These are phyloP conservation scores for Pythium dissimile DNA, from an alignment of 352 stramenopile species.

Conservation along the genomic window DNA sequence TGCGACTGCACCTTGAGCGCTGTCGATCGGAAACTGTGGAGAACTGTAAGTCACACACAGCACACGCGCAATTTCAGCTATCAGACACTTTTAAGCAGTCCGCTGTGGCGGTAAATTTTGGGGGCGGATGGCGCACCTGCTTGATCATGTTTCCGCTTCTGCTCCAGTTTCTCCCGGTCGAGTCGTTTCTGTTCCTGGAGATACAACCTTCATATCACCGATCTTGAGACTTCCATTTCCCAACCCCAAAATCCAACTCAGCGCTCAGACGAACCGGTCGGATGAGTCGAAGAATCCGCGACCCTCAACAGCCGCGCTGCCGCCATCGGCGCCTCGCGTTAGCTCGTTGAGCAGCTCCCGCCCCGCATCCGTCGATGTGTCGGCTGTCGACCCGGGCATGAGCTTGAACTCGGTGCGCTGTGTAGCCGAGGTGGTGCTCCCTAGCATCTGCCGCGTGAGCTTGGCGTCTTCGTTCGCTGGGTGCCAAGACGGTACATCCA, in stretches of 20 bases:
- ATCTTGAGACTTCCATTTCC: too few species aligned
- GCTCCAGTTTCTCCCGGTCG: constrained; percentile 32
- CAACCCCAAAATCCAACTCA: neutral
- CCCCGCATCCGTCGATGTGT: constrained; percentile 66
- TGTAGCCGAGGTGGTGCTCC: constrained; percentile 12
- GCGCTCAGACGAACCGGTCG: constrained; percentile 33
- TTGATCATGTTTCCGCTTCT: constrained; percentile 30
- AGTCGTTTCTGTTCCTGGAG: constrained; percentile 61
- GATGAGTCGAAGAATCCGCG: constrained; percentile 71
- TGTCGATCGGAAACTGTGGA: constrained; percentile 60
- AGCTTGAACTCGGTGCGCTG: constrained; percentile 66
- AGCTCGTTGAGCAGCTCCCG: constrained; percentile 54
- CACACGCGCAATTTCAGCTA: too few species aligned
- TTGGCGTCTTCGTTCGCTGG: constrained; percentile 60
- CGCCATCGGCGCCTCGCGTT: constrained; percentile 26
- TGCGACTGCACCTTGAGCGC: constrained; percentile 52
- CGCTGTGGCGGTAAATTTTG: neutral
- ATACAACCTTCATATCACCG: constrained; percentile 36
- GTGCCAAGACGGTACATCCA: constrained; percentile 77
- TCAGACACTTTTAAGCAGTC: neutral
- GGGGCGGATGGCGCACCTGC: neutral
- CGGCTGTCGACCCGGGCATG: constrained; percentile 50
- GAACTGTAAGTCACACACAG: constrained; percentile 27
- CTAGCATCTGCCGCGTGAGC: constrained; percentile 27
- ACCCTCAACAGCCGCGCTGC: constrained; percentile 33